phyloP scores from a whole-genome alignment of 2,329 filamentous ascomycete species.

The Fusarium brachygibbosum region DNA sequence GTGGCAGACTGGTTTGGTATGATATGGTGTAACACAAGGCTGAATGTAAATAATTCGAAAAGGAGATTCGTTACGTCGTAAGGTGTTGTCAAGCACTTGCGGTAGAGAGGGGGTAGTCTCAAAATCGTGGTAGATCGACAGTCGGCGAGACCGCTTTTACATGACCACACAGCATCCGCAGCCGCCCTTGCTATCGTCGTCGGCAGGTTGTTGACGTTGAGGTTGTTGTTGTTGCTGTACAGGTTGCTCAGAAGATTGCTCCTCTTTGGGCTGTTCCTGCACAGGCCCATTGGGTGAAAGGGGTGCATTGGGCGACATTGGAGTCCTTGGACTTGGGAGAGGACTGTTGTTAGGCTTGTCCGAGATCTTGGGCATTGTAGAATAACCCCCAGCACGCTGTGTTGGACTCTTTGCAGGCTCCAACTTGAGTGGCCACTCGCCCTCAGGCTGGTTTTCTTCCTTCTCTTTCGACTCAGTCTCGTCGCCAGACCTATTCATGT shows the following conservation, averaged over 20 bases:
- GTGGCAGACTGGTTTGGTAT: slow-evolving; percentile 46
- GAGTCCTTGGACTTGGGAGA: slow-evolving; percentile 62
- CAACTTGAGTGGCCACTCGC: slow-evolving; percentile 73
- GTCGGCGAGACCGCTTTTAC: slow-evolving; percentile 50
- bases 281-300: slow-evolving; percentile 35
- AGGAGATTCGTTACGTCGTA: slow-evolving; percentile 53
- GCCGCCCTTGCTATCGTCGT: slow-evolving; percentile 58
- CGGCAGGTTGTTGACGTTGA: slow-evolving; percentile 36
- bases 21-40: slow-evolving; percentile 48
- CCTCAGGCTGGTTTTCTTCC: slow-evolving; percentile 29
- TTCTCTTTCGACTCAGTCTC: slow-evolving; percentile 34
- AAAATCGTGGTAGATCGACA: slow-evolving; percentile 17
- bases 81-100: slow-evolving; percentile 41
- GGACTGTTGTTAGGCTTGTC: slow-evolving; percentile 54
- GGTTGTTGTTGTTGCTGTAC: slow-evolving; percentile 28
- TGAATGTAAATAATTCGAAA: slow-evolving; percentile 48
- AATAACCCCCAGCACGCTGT: slow-evolving; percentile 65
- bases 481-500: slow-evolving; percentile 49
- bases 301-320: slow-evolving; percentile 55
- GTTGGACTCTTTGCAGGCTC: slow-evolving; percentile 63
- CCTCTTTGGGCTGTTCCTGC: slow-evolving; percentile 38
- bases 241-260: slow-evolving; percentile 28
- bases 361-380: slow-evolving; percentile 72
- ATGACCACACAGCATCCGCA: slow-evolving; percentile 67
- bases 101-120: slow-evolving; percentile 24